A percentile compares a stretch with the other conserved stretches of the same genome.
These are phyloP conservation scores for Delonix regia DNA, from an alignment of 306 rosid species.

Conservation along the genomic window DNA sequence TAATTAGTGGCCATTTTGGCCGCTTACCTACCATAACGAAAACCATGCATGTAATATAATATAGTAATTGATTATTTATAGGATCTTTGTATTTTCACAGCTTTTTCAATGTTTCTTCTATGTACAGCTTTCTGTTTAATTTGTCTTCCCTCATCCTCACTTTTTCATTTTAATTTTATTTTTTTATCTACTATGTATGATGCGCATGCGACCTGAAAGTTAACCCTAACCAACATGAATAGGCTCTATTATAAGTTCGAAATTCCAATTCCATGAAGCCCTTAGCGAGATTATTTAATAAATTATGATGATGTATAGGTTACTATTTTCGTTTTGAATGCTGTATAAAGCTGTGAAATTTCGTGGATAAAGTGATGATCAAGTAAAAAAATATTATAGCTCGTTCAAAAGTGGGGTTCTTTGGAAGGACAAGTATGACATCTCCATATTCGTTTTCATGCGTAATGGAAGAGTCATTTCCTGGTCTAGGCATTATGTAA, in stretches of 20 bases:
- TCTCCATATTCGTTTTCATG: neutral
- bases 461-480: neutral
- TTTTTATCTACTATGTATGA: neutral
- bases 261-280: neutral
- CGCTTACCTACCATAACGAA: constrained; percentile 46
- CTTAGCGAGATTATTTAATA: neutral
- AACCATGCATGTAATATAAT: constrained; percentile 10
- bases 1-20: constrained; percentile 43
- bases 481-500: constrained; percentile 21
- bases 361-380: neutral
- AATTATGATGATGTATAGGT: neutral
- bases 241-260: neutral
- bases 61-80: neutral
- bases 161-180: neutral
- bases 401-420: neutral
- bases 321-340: no score
- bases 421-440: neutral
- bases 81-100: neutral
- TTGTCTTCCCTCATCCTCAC: neutral
- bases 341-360: neutral
- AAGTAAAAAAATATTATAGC: neutral
- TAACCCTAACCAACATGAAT: neutral
- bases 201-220: neutral
- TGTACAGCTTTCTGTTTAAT: neutral
- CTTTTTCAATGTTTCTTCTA: neutral